A percentile compares a stretch with the other conserved stretches of the same genome.
These are phyloP conservation scores for Schwanniomyces vanrijiae DNA, from an alignment of 805 yeast genomes.

Conservation along the genomic window DNA sequence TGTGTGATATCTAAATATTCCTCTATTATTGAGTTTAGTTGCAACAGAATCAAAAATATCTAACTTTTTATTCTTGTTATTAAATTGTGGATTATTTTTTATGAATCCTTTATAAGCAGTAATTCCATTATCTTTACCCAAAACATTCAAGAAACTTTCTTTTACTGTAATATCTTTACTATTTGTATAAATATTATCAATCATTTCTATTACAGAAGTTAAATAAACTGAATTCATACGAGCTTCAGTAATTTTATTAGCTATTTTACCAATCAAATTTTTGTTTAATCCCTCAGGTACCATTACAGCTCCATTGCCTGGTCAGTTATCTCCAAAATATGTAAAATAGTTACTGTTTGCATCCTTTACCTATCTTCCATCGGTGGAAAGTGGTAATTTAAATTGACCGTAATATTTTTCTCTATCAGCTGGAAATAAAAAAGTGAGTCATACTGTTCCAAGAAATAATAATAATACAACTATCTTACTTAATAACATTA, in stretches of 20 bases:
- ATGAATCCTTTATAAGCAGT: background rate
- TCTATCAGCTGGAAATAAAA: too few relatives aligned
- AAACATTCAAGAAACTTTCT: background rate
- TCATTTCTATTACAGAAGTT: background rate
- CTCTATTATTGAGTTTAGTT: background rate
- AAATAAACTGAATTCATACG: background rate
- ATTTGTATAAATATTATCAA: background rate
- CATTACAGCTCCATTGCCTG: background rate
- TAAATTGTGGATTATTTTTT: background rate
- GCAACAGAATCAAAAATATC: background rate
- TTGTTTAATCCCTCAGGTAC: background rate
- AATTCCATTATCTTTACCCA: background rate
- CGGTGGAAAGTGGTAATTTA: conserved; percentile 19
- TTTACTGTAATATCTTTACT: background rate
- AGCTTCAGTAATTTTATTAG: background rate
- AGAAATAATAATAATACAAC: too few relatives aligned
- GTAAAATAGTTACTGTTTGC: background rate
- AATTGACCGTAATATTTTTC: too few relatives aligned
- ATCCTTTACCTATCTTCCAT: background rate
- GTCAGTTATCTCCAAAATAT: background rate
- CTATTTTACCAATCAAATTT: too few relatives aligned
- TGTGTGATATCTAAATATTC: background rate
- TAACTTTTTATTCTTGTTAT: background rate
- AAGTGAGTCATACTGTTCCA: too few relatives aligned
- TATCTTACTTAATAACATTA: too few relatives aligned